Base-by-base conservation (phyloP, 140 eudicot species). In the Cichorium intybus region DNA sequence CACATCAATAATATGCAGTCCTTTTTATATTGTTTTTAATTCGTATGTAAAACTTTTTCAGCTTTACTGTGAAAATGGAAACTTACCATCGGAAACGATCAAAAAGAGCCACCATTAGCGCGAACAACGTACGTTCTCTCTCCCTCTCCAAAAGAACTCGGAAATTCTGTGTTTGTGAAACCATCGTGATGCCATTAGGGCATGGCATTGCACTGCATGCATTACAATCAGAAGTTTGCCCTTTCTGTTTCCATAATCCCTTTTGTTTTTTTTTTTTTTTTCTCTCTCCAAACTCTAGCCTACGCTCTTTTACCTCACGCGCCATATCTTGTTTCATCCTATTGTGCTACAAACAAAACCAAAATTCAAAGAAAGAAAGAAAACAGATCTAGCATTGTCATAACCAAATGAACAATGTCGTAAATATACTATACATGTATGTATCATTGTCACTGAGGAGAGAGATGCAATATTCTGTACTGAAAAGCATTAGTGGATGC, bases 41-140 rank as follows among this genome's bases (percentile, higher is more conserved):
- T 48, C 16, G 12, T 23, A 54, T 31, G 34, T 23, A 29, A 33
- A 24, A 59, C 14, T 20, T 58, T 70, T 59, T 17, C 64, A 56
- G 73, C 21, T 48, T 70, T 28, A 24, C 51, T 34, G 27, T 3
- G 68, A 70, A 59, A 50, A 70, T 76, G 81, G 81, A 76, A 39
- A 70, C 81, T 6, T 76, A 76, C 29, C 77, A 76, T 53, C 81
- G 81, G 24, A 76, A 70, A 62, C 72, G 81, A 29, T 76, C 71
- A 43, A 69, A 53, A 62, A 69, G 75, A 58, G 55, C 69, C 37
- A 20, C 66, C 64, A 70, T 43, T 54, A 49, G 9, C 64, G 35
- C 41, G 10, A 49, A 9, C 76, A 47, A 51, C 31, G 81, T 76
- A 68, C 62, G 59, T 49, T 22, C 46, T 12, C 48, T 31, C 76